phyloP scores from a whole-genome alignment of 2,329 filamentous ascomycete genomes.

The Verticillium nubilum region DNA sequence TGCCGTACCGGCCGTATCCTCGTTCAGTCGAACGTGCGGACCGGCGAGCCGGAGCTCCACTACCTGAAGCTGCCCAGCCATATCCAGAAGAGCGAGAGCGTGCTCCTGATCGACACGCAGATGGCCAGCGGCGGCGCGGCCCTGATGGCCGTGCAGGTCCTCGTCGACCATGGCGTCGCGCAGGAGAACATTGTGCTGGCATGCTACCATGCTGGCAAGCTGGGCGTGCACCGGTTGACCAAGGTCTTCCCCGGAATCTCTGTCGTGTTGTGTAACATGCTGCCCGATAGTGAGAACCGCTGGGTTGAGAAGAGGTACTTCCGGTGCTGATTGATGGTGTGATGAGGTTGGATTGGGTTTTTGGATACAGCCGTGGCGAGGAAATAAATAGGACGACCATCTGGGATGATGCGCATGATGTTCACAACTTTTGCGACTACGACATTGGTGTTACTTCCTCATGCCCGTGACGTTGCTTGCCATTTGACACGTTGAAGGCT shows the following conservation, averaged over 20 bases:
- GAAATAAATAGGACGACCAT: not conserved
- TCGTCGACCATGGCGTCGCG: slow-evolving; percentile 86
- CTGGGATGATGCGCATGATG: not conserved
- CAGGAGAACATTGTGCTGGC: slow-evolving; percentile 86
- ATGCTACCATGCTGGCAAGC: slow-evolving; percentile 81
- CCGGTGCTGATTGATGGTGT: slow-evolving; percentile 55
- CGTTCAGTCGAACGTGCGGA: slow-evolving; percentile 81
- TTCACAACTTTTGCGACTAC: no score
- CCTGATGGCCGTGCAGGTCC: slow-evolving; percentile 93
- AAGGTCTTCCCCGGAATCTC: slow-evolving; percentile 85
- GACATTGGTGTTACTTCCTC: no score
- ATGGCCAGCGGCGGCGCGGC: slow-evolving; percentile 85
- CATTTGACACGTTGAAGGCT: no score
- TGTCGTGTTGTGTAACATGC: slow-evolving; percentile 78
- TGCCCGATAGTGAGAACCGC: slow-evolving; percentile 74
- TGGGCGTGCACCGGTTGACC: slow-evolving; percentile 78
- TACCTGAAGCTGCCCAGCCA: slow-evolving; percentile 75
- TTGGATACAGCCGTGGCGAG: not conserved
- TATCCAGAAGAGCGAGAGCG: slow-evolving; percentile 69
- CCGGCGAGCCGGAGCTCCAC: slow-evolving; percentile 88
- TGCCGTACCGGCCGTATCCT: slow-evolving; percentile 83
- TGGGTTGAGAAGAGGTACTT: slow-evolving; percentile 92
- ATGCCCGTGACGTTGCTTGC: no score
- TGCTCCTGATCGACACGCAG: slow-evolving; percentile 85
- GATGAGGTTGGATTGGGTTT: not conserved